Conservation (phyloP, 2,329 filamentous ascomycete genomes). For the Lizonia empirigonia region DNA sequence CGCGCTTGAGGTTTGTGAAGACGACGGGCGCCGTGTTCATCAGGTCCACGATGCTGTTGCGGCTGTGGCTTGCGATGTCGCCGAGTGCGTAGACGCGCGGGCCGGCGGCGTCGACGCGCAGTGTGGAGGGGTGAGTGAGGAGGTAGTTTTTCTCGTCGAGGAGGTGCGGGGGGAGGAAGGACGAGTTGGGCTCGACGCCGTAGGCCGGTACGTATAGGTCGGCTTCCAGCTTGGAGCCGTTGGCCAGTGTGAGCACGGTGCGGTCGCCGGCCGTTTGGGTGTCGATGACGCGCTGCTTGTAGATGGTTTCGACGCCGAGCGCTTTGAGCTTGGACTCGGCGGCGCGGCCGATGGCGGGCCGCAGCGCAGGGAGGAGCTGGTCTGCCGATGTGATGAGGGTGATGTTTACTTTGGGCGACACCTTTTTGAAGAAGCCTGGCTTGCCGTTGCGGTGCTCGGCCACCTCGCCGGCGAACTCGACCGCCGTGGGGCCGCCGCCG, state of each 20-base stretch:
- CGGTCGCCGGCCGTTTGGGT: constrained; percentile 43
- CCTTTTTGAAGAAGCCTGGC: constrained; percentile 47
- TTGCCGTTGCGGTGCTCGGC: constrained; percentile 50
- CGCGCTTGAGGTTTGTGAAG: constrained; percentile 54
- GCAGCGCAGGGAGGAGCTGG: constrained; percentile 51
- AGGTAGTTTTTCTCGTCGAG: constrained; percentile 57
- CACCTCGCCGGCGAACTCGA: constrained; percentile 58
- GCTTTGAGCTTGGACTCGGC: constrained; percentile 55
- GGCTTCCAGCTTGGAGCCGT: constrained; percentile 54
- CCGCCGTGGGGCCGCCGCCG: constrained; percentile 56
- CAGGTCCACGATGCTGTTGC: constrained; percentile 52
- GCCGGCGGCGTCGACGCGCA: constrained; percentile 54
- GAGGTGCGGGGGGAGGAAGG: constrained; percentile 56
- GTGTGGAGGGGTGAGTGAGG: constrained; percentile 52
- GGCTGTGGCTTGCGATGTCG: constrained; percentile 53
- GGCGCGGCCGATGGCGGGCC: constrained; percentile 46
- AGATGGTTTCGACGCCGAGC: constrained; percentile 55
- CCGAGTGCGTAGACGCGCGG: constrained; percentile 56
- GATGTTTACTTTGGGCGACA: constrained; percentile 45
- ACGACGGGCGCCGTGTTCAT: constrained; percentile 49
- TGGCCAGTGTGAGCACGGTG: constrained; percentile 46
- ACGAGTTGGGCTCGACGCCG: constrained; percentile 59
- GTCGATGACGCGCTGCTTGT: constrained; percentile 45
- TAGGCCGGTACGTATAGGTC: constrained; percentile 61
- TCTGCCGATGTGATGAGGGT: constrained; percentile 52